Evolutionary conservation across 441 rosid genomes (phyloP).

Genomic region (Isatis lusitanica): DNA sequence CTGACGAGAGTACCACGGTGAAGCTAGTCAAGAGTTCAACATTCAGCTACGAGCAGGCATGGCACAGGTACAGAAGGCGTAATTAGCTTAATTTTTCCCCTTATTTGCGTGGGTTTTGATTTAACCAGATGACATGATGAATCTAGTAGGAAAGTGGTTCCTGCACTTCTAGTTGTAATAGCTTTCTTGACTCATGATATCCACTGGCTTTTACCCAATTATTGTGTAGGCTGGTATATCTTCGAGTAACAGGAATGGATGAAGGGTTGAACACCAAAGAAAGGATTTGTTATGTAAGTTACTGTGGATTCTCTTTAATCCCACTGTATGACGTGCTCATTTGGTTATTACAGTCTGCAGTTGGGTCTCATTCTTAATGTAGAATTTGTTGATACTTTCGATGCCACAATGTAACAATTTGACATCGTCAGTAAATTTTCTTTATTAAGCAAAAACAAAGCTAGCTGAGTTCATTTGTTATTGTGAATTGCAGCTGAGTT

Average conservation of each 20-base stretch:
- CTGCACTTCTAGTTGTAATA: slow-evolving; percentile 5
- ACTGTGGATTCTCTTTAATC: neutral
- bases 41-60: slow-evolving; percentile 98
- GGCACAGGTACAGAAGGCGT: slow-evolving; percentile 74
- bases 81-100: neutral
- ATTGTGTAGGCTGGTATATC: slow-evolving; percentile 71
- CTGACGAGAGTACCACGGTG: slow-evolving; percentile 58
- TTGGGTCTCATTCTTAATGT: neutral
- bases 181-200: neutral
- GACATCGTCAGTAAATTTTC: neutral
- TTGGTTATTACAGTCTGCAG: slow-evolving; percentile 2
- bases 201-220: neutral
- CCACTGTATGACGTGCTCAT: neutral
- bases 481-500: slow-evolving; percentile 62
- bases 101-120: neutral
- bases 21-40: slow-evolving; percentile 86
- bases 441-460: neutral
- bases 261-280: slow-evolving; percentile 85
- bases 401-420: neutral
- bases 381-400: neutral
- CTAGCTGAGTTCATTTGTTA: neutral
- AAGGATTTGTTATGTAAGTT: slow-evolving; percentile 79
- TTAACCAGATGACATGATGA: neutral
- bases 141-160: neutral
- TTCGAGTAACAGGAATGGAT: slow-evolving; percentile 95